Evolutionary conservation across 176 grass and related monocot species (phyloP), one percentile per base, ranked within the genome.

Genomic region (Tuctoria greenei): DNA sequence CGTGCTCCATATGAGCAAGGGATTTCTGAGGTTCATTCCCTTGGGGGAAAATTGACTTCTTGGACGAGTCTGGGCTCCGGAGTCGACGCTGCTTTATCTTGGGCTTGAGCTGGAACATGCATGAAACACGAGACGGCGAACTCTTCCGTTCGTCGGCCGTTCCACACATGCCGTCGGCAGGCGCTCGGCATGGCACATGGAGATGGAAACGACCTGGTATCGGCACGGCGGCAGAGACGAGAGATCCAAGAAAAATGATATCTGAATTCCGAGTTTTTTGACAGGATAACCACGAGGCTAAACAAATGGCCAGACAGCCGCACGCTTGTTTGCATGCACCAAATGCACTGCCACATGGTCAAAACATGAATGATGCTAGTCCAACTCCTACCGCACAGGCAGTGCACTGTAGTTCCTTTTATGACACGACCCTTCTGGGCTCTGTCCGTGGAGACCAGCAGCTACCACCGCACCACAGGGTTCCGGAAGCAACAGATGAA

Each of bases 391-490:
- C 31, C 5, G 26, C 58, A 31, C 34, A 24, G 42, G n/a, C 10
- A 14, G 28, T 10, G 84, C 45, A 39, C 35, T 20, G 71, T 75
- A 15, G 1, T 23, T 58, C 27, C 68, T 21, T 67, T 77, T 27
- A 24, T 76, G 73, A 40, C n/a, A 59, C 59, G 82, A 64, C 65
- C 44, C 45, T 24, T 71, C 73, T 1, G 16, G 73, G 57, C 26
- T 61, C 12, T 61, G 59, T 16, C 58, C 78, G 27, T 64, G 72
- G 57, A 54, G 72, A 52, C 64, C 55, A 69, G 20, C 63, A 81
- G 21, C 61, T 10, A 70, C 40, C 21, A 24, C 46, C 65, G 39
- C 58, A 20, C 71, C 45, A 71, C 47, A 25, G 16, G n/a, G n/a
- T 23, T 8, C 52, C 2, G 63, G 69, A 45, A 71, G 25, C 64